phyloP scores from a whole-genome alignment of 495 filamentous ascomycete species.

The Daldinia concentrica region DNA sequence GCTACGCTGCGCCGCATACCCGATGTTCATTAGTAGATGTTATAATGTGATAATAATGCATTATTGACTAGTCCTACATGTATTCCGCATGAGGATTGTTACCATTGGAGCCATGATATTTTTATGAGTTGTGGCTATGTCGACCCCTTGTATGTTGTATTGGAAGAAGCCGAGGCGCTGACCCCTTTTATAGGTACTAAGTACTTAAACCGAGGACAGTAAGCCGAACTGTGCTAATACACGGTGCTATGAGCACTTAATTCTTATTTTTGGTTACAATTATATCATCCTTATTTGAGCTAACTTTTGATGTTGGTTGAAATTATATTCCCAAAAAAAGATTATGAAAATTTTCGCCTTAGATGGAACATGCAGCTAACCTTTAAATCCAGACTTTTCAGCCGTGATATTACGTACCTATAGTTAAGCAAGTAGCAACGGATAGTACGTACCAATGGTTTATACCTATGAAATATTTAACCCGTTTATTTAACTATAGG shows the following conservation, averaged over 20 bases:
- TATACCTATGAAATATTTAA: not conserved
- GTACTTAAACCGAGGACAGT: not conserved
- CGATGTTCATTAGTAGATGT: not conserved
- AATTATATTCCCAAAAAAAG: no score
- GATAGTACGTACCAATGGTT: no score
- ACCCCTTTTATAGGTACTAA: not conserved
- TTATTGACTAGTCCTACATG: not conserved
- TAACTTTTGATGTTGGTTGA: no score
- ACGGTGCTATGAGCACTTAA: not conserved
- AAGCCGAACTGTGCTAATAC: not conserved
- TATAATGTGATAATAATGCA: not conserved
- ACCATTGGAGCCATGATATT: not conserved
- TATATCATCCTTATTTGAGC: no score
- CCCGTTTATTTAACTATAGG: not conserved
- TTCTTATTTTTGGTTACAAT: not conserved
- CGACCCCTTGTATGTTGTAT: not conserved
- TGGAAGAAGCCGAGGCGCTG: not conserved
- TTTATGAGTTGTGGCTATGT: not conserved
- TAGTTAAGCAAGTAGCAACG: no score
- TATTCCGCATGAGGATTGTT: not conserved
- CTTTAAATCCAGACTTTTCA: not conserved
- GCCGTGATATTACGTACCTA: no score
- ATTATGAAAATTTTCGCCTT: no score
- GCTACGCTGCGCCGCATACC: constrained; percentile 8
- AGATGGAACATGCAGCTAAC: no score